Evolutionary conservation across 805 yeast genomes (phyloP).

Genomic region (Zygotorulaspora florentina): DNA sequence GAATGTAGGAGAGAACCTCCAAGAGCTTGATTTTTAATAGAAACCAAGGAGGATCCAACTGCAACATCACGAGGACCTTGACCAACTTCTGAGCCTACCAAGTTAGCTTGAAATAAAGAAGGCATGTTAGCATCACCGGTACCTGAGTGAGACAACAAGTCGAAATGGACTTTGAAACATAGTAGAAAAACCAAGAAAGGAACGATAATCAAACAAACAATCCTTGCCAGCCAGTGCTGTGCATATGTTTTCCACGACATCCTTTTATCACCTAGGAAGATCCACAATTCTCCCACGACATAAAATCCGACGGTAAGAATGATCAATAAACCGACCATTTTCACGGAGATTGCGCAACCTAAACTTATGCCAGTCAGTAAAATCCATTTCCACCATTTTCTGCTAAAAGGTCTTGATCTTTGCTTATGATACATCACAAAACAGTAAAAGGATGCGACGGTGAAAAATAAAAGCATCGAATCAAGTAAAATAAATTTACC

Average conservation of each 20-base stretch:
- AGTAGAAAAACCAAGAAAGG: conserved; percentile 61
- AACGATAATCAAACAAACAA: conserved; percentile 55
- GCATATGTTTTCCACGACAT: conserved; percentile 48
- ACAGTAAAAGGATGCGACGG: conserved; percentile 62
- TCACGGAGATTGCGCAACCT: conserved; percentile 89
- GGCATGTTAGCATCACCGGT: conserved; percentile 80
- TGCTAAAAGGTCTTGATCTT: conserved; percentile 49
- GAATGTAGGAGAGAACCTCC: conserved; percentile 83
- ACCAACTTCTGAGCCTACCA: conserved; percentile 59
- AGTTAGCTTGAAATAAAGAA: conserved; percentile 75
- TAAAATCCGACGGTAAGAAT: conserved; percentile 86
- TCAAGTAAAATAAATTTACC: conserved; percentile 74
- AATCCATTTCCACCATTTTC: conserved; percentile 95
- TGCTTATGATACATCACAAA: conserved; percentile 52
- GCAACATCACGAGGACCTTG: conserved; percentile 70
- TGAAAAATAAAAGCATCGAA: conserved; percentile 71
- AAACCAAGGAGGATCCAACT: conserved; percentile 49
- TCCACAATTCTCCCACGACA: conserved; percentile 85
- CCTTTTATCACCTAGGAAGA: conserved; percentile 64
- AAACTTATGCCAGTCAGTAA: conserved; percentile 75
- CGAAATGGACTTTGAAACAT: conserved; percentile 73
- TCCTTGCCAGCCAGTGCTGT: conserved; percentile 65
- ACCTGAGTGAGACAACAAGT: conserved; percentile 66
- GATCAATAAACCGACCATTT: conserved; percentile 94
- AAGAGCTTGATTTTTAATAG: conserved; percentile 59